These are phyloP conservation scores for Inga laurina DNA, from an alignment of 306 rosid genomes.

Conservation along the genomic window DNA sequence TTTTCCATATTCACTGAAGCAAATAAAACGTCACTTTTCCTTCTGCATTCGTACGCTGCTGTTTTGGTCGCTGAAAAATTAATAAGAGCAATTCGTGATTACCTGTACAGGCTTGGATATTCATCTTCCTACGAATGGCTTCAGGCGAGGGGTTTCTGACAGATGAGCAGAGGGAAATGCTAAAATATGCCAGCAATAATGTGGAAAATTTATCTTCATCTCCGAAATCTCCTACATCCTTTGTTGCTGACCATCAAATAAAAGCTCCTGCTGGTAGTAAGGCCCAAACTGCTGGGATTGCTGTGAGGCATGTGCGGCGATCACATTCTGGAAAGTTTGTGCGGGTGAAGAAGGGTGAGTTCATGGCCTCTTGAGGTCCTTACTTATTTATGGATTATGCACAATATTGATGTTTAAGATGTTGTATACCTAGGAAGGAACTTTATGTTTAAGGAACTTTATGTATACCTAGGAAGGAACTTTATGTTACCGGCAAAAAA, in stretches of 20 bases:
- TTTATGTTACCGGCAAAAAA: too few species aligned
- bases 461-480: neutral
- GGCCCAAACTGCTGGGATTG: constrained; percentile 73
- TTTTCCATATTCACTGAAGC: neutral
- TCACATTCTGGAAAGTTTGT: constrained; percentile 82
- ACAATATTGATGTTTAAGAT: neutral
- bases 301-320: constrained; percentile 82
- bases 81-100: constrained; percentile 8
- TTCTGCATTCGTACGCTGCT: neutral
- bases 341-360: constrained; percentile 90
- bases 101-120: constrained; percentile 23
- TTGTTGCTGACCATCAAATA: constrained; percentile 71
- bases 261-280: constrained; percentile 85
- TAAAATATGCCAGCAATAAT: constrained; percentile 79
- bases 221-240: constrained; percentile 82
- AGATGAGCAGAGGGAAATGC: constrained; percentile 76
- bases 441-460: too few species aligned
- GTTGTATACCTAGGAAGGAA: neutral
- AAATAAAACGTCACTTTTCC: neutral
- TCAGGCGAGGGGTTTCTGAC: constrained; percentile 92
- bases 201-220: constrained; percentile 76
- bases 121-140: constrained; percentile 54
- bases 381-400: neutral
- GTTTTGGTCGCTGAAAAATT: constrained; percentile 6
- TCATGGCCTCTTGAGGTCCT: neutral